Base-by-base conservation (phyloP, 129 eudicot genomes). In the Centaurea solstitialis region DNA sequence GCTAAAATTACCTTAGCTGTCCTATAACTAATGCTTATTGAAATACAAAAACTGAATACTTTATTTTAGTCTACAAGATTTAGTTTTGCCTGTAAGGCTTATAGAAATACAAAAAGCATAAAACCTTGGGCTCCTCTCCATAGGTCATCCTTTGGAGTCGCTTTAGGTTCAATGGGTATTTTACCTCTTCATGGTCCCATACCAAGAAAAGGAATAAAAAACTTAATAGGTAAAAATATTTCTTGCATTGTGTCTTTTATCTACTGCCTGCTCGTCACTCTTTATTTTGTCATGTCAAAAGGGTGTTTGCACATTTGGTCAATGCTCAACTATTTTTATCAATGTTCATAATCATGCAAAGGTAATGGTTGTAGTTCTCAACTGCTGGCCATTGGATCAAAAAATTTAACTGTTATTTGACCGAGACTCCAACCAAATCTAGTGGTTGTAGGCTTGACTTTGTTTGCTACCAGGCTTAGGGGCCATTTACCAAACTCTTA, bases 291-390 rank as follows among this genome's bases (percentile, higher is more conserved):
- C 67, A 59, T 59, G 67, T 59, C 23, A 20, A 7, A 59, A 59
- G 67, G 67, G 67, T 59, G 18, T 59, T 20, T 59, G 67, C 24
- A 59, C 24, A 59, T 47, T 47, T 47, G 43, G 23, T 20, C 37
- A 30, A 28, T 41, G 41, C 43, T 72, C 18, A 37, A 69, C 43
- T 21, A 23, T 69, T 22, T 26, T 10, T 69, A 13, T 69, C 33
- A 30, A 68, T 47, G 30, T 71, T 80, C 77, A 47, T 47, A 47
- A 47, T 47, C 61, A 47, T 47, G 61, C 61, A 47, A 47, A 47
- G 61, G 61, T 47, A 47, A 41, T 41, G 10, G 61, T 47, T 47
- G 18, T 47, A 43, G 53, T 43, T 43, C 53, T 43, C 53, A 9
- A 43, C 17, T 5, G 4, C 61, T 13, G 61, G 61, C 18, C 18